Base-by-base conservation (phyloP, 495 filamentous ascomycete genomes). In the Trichoderma virens region DNA sequence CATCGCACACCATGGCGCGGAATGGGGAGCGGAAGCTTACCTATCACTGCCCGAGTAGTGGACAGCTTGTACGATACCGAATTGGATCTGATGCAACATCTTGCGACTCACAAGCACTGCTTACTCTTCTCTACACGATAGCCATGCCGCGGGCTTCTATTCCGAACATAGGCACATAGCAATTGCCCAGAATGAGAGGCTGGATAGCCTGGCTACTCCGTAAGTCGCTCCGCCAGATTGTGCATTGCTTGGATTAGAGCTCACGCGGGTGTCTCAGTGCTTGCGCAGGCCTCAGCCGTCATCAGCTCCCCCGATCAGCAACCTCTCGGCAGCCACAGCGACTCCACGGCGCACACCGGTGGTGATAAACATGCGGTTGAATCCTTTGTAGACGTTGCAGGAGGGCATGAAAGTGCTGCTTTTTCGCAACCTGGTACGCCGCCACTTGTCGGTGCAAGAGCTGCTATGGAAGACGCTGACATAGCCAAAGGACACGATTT, bases 201-300 rank as follows among this genome's bases (percentile, higher is more conserved):
- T 75, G 70, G 70, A 65, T 76, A 65, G 47, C 77, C 65, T 78
- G 75, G 69, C 59, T 75, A 61, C 71, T 73, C 70, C 75, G 79
- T 81, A 75, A 56, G 79, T 71, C 31, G 47, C 51, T 28, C 8
- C 51, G 35, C 63, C 51, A 14, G 13, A 20, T 47, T 16, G 9
- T 47, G 2, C 11, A 25, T 45, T 20, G 61, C 16, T 16, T 9
- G 28, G 18, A n/a, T 20, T 43, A 34, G 38, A 54, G 18, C 61
- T 65, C 61, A 62, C 45, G 59, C 62, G 47, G 54, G 60, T 9
- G 45, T 45, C 34, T 32, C 65, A 81, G 79, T 82, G 78, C 78
- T 82, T 13, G 71, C 79, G 76, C 79, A 81, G 78, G 70, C 72
- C 64, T 63, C 71, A 62, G 70, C 70, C 25, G 66, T 73, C 63